Conservation (phyloP, 805 yeast species). For the Isabelozyma gotoi region DNA sequence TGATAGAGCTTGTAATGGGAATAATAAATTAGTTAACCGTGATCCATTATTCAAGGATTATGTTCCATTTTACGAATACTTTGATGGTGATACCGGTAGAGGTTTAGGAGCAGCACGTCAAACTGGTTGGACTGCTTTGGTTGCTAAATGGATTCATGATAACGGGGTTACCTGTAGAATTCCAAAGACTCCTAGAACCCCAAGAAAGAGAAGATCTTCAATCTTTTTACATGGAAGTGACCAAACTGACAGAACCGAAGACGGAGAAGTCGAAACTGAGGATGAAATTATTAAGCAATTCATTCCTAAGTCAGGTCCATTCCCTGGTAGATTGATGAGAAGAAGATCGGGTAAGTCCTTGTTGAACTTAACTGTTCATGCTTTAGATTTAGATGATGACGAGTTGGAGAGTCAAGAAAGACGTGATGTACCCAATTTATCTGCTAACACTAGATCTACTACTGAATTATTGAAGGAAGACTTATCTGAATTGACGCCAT, state of each 20-base stretch:
- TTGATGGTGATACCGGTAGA: slow-evolving; percentile 92
- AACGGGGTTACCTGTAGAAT: slow-evolving; percentile 70
- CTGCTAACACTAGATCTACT: slow-evolving; percentile 14
- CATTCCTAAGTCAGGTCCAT: slow-evolving; percentile 47
- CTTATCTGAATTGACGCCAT: slow-evolving; percentile 15
- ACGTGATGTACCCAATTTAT: slow-evolving; percentile 15
- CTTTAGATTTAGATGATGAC: slow-evolving; percentile 66
- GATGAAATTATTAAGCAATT: slow-evolving; percentile 39
- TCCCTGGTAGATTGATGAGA: slow-evolving; percentile 55
- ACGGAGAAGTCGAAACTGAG: slow-evolving; percentile 16
- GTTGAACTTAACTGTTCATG: slow-evolving; percentile 63
- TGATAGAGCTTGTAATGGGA: slow-evolving; percentile 78
- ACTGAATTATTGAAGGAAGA: slow-evolving; percentile 16
- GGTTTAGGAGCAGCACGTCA: slow-evolving; percentile 94
- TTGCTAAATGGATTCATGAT: slow-evolving; percentile 89
- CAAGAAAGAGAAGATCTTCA: slow-evolving; percentile 24
- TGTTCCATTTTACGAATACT: slow-evolving; percentile 81
- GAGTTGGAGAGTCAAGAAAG: slow-evolving; percentile 34
- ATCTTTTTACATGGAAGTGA: slow-evolving; percentile 17
- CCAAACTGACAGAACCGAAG: slow-evolving; percentile 13
- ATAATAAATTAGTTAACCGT: slow-evolving; percentile 47
- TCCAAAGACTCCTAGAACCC: slow-evolving; percentile 44
- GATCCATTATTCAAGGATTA: slow-evolving; percentile 75
- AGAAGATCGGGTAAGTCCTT: slow-evolving; percentile 76
- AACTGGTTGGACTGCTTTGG: slow-evolving; percentile 95